These are phyloP conservation scores for Schizochytrium sp. DNA, from an alignment of 108 stramenopile species.

Conservation along the genomic window DNA sequence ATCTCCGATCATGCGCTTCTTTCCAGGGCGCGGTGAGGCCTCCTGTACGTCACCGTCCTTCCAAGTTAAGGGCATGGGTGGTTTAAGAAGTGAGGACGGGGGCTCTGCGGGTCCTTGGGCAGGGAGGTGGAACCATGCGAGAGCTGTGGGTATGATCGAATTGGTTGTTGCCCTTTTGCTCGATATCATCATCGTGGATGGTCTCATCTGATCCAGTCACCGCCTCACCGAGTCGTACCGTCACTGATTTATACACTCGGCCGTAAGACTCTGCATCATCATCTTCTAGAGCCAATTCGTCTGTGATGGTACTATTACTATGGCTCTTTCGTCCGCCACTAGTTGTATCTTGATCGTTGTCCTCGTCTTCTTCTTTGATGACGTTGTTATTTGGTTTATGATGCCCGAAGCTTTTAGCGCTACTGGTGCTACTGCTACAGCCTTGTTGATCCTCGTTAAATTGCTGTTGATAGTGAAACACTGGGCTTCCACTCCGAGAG, in stretches of 20 bases:
- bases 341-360: too few relatives aligned
- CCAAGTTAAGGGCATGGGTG: conserved; percentile 34
- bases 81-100: not conserved
- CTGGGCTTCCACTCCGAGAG: too few relatives aligned
- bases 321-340: not conserved
- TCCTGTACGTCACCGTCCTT: not conserved
- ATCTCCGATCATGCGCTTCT: conserved; percentile 15
- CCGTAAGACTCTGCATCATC: not conserved
- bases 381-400: too few relatives aligned
- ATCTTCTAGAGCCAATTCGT: not conserved
- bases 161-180: not conserved
- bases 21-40: not conserved
- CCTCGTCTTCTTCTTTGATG: too few relatives aligned
- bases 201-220: not conserved
- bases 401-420: too few relatives aligned
- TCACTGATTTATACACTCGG: not conserved
- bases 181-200: not conserved
- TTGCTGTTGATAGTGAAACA: not conserved
- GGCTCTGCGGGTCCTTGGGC: too few relatives aligned
- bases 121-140: too few relatives aligned
- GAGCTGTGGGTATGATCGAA: too few relatives aligned
- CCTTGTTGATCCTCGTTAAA: not conserved
- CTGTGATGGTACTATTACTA: not conserved
- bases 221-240: not conserved
- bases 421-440: too few relatives aligned